Evolutionary conservation across 2,329 filamentous ascomycete genomes (phyloP).

Genomic region (Parascedosporium putredinis): DNA sequence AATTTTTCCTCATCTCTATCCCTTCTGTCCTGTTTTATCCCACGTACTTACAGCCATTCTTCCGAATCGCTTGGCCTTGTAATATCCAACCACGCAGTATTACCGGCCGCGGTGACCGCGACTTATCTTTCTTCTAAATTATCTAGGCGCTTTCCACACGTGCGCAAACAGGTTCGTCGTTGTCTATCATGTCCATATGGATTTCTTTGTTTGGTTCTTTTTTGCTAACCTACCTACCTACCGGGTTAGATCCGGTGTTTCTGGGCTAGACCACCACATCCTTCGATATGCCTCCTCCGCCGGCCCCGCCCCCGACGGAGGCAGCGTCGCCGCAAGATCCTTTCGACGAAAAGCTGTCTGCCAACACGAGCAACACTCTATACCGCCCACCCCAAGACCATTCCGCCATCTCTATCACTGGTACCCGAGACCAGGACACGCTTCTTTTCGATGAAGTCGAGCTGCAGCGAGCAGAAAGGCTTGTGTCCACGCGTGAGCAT

Average conservation of each 20-base stretch:
- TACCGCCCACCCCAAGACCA: neutral
- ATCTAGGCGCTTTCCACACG: too few relatives aligned
- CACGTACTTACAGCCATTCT: too few relatives aligned
- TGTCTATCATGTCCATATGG: too few relatives aligned
- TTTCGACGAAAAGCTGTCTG: constrained; percentile 13
- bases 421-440: constrained; percentile 6
- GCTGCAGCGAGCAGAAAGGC: constrained; percentile 34
- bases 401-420: neutral
- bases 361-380: constrained; percentile 11
- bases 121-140: too few relatives aligned
- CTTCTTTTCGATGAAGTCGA: constrained; percentile 39
- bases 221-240: too few relatives aligned
- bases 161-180: too few relatives aligned
- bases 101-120: too few relatives aligned
- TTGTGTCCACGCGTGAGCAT: constrained; percentile 32
- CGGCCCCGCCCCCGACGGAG: neutral
- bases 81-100: too few relatives aligned
- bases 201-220: too few relatives aligned
- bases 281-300: neutral
- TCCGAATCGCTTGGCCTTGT: too few relatives aligned
- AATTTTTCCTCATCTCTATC: too few relatives aligned
- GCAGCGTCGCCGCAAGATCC: neutral
- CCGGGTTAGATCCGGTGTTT: neutral
- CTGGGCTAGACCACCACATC: neutral
- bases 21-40: too few relatives aligned